Percentiles rank a stretch among this genome's conserved stretches.
These are phyloP conservation scores for Holtermanniella nyarrowii DNA, from an alignment of 768 basidiomycete genomes.

Conservation along the genomic window DNA sequence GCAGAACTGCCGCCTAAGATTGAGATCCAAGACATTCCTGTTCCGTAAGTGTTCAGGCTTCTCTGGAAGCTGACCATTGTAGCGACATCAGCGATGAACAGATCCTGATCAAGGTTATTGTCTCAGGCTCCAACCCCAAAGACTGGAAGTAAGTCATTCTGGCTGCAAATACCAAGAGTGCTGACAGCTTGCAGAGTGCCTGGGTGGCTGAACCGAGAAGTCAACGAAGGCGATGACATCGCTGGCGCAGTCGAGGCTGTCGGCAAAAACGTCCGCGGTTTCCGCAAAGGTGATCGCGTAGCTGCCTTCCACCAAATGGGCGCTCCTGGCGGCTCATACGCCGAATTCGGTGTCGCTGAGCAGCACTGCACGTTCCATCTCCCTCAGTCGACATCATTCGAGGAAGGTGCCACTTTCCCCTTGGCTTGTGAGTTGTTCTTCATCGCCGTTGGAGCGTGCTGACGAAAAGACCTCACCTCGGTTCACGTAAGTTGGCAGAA, in stretches of 20 bases:
- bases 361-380: conserved; percentile 7
- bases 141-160: conserved; percentile 9
- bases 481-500: not conserved
- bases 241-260: conserved; percentile 6
- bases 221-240: conserved; percentile 11
- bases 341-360: conserved; percentile 5
- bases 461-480: too few relatives aligned
- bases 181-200: not conserved
- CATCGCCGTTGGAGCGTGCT: too few relatives aligned
- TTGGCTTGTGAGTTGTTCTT: too few relatives aligned
- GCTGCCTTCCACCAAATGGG: conserved; percentile 14
- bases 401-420: conserved; percentile 8
- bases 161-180: not conserved
- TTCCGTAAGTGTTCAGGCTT: too few relatives aligned
- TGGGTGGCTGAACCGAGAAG: not conserved
- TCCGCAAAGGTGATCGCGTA: conserved; percentile 10
- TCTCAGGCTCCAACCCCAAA: conserved; percentile 10
- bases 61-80: too few relatives aligned
- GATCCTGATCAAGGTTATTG: conserved; percentile 9
- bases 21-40: too few relatives aligned
- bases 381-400: conserved; percentile 3
- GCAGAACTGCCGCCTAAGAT: too few relatives aligned
- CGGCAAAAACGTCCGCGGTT: conserved; percentile 7
- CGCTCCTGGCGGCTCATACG: conserved; percentile 2
- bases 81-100: too few relatives aligned